These are phyloP conservation scores for Spergularia azorica DNA, from an alignment of 179 eudicot genomes.

Conservation along the genomic window DNA sequence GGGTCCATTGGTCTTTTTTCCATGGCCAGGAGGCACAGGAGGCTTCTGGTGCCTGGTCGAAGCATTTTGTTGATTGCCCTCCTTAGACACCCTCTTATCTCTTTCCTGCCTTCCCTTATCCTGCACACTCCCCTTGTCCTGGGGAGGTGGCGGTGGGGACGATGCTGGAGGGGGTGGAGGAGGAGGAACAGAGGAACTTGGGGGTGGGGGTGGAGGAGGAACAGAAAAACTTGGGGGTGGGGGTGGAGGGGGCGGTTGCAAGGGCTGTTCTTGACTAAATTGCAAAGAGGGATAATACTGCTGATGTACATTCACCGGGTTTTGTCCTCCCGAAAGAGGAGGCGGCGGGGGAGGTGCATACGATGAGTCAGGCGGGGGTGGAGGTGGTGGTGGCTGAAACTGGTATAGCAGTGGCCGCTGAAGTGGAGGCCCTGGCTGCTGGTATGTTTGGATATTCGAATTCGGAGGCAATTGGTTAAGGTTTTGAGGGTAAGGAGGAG, in stretches of 20 bases:
- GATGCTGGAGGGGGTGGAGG: constrained; percentile 61
- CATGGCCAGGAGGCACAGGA: constrained; percentile 51
- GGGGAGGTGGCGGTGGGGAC: constrained; percentile 41
- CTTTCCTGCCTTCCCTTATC: constrained; percentile 43
- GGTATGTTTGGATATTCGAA: constrained; percentile 44
- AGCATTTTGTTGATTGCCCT: constrained; percentile 38
- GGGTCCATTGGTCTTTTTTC: constrained; percentile 52
- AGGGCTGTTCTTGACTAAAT: constrained; percentile 58
- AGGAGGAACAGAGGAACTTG: constrained; percentile 57
- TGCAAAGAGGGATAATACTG: constrained; percentile 82
- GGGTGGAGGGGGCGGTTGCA: constrained; percentile 68
- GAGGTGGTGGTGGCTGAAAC: constrained; percentile 59
- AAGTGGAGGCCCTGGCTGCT: constrained; percentile 32
- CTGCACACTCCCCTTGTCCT: constrained; percentile 49
- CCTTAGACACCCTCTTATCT: constrained; percentile 53
- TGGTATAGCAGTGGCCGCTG: constrained; percentile 56
- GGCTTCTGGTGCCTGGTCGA: constrained; percentile 63
- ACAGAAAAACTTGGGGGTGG: constrained; percentile 64
- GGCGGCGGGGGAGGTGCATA: constrained; percentile 73
- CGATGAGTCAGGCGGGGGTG: constrained; percentile 76
- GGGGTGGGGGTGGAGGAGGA: constrained; percentile 81
- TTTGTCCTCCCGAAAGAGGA: constrained; percentile 32
- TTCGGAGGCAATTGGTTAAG: constrained; percentile 40
- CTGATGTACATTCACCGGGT: constrained; percentile 32
- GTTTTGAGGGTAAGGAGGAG: constrained; percentile 42